Evolutionary conservation across 352 stramenopile genomes (phyloP).

Genomic region (Phytophthora crassamura): DNA sequence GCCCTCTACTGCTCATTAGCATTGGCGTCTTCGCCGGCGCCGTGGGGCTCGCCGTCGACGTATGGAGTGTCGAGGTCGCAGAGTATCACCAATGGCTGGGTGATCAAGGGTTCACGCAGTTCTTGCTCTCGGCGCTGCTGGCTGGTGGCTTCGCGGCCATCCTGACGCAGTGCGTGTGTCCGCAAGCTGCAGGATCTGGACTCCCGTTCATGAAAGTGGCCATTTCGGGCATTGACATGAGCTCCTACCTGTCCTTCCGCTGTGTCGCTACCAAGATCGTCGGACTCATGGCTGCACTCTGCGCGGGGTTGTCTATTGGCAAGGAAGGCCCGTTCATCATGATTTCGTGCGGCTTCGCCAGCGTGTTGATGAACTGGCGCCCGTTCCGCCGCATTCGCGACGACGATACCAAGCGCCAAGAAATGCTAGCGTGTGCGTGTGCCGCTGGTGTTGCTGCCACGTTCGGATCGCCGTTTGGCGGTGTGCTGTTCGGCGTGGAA

Average conservation of each 20-base stretch:
- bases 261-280: conserved; percentile 81
- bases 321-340: conserved; percentile 91
- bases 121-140: conserved; percentile 60
- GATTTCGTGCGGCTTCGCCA: conserved; percentile 86
- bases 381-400: conserved; percentile 77
- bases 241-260: conserved; percentile 68
- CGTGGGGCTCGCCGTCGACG: conserved; percentile 68
- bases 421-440: conserved; percentile 86
- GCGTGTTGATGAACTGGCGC: conserved; percentile 74
- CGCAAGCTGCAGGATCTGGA: conserved; percentile 74
- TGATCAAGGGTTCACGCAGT: conserved; percentile 62
- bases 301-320: conserved; percentile 77
- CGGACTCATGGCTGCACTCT: conserved; percentile 64
- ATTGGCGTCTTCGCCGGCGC: conserved; percentile 77
- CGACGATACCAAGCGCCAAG: conserved; percentile 79
- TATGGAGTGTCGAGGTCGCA: conserved; percentile 69
- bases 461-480: conserved; percentile 86
- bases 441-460: conserved; percentile 86
- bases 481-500: conserved; percentile 88
- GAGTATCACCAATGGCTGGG: conserved; percentile 67
- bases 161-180: conserved; percentile 70
- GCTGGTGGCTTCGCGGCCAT: conserved; percentile 52
- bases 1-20: conserved; percentile 63
- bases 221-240: conserved; percentile 86
- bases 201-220: conserved; percentile 85